Evolutionary conservation across 2,329 filamentous ascomycete genomes (phyloP), one percentile per base, ranked within the genome.

Genomic region (Claviceps capensis): DNA sequence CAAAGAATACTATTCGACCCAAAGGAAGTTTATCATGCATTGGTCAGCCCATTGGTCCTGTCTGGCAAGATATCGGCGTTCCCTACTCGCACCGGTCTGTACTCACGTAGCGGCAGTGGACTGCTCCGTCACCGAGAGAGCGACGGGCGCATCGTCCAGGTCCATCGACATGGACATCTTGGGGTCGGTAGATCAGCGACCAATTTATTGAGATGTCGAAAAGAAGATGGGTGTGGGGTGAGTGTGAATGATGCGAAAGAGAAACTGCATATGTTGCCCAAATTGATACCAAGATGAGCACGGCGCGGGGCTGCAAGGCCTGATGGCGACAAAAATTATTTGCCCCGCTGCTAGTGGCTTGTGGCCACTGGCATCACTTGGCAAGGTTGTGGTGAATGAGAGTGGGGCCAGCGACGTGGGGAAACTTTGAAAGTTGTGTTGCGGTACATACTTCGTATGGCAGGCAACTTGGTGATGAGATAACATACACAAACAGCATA

Each of bases 1-100:
- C 93, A 98, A 53, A 98, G 85, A 65, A 97, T 95, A 48, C 67
- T 69, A 52, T 17, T 49, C 22, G 40, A 19, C 2, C n/a, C 17
- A 36, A 26, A 6, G 38, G 30, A 36, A 22, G 1, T 49, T n/a
- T 30, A 34, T 36, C 45, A 30, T 9, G 30, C 9, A 11, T 11
- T 34, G 30, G 30, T 48, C 30, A 48, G 51, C 40, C 37, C 22
- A 22, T 38, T 9, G 9, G 23, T 4, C 4, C 45, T 41, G 4
- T 37, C 5, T 22, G 16, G 4, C 42, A 36, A 44, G 23, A 48
- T 45, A 13, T 8, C 11, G 16, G 8, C 37, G 13, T 17, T 23
- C 17, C 36, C 38, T 8, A 13, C n/a, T 16, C 19, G 30, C 30
- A 34, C 3, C 6, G 22, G 17, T 45, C 37, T 40, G 7, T 22